Conservation (phyloP, 345 rosid species). For the Hibiscus syriacus region DNA sequence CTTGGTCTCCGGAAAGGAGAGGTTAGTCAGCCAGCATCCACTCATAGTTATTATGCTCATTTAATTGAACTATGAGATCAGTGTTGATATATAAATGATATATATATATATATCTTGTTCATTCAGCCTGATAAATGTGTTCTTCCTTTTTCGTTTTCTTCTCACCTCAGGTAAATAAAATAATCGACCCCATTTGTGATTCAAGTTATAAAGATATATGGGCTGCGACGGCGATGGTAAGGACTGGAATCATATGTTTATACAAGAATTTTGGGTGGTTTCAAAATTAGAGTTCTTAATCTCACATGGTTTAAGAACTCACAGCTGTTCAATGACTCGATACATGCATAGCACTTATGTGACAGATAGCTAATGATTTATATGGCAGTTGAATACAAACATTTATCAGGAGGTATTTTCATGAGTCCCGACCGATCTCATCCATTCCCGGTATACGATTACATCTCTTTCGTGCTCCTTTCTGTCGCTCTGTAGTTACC, state of each 20-base stretch:
- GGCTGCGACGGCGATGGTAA: slow-evolving; percentile 85
- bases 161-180: slow-evolving; percentile 44
- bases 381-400: slow-evolving; percentile 66
- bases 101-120: not conserved
- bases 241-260: not conserved
- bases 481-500: not conserved
- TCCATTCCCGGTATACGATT: slow-evolving; percentile 62
- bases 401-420: slow-evolving; percentile 90
- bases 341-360: not conserved
- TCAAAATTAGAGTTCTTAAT: not conserved
- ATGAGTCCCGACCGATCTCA: slow-evolving; percentile 86
- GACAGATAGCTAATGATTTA: not conserved
- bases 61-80: not conserved
- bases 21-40: slow-evolving; percentile 35
- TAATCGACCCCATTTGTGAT: slow-evolving; percentile 77
- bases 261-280: not conserved
- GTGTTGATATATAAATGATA: not conserved
- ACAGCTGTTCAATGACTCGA: not conserved
- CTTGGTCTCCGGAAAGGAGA: slow-evolving; percentile 71
- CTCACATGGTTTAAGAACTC: not conserved
- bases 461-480: not conserved
- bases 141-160: slow-evolving; percentile 11
- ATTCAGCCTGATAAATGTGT: slow-evolving; percentile 11
- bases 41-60: not conserved
- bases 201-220: slow-evolving; percentile 84